phyloP scores from a whole-genome alignment of 2,329 filamentous ascomycete genomes.

The Trichoderma sp. region DNA sequence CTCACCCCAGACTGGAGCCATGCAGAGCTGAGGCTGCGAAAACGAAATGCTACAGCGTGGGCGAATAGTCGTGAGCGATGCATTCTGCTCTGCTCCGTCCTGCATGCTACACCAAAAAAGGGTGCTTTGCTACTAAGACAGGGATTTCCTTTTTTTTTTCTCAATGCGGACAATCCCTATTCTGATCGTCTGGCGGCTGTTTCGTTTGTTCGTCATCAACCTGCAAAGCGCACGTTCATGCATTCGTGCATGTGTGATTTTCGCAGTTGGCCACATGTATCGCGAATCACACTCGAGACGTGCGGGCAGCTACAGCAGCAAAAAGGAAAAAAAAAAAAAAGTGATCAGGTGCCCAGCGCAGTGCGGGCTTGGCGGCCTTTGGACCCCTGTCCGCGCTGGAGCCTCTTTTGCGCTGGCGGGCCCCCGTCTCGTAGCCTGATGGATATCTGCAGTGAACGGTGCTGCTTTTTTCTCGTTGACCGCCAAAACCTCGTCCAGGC shows the following conservation, averaged over 20 bases:
- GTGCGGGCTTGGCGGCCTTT: slow-evolving; percentile 23
- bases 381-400: slow-evolving; percentile 1
- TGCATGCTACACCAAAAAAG: neutral
- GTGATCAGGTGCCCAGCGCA: slow-evolving; percentile 25
- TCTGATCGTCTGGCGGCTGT: neutral
- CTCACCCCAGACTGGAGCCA: neutral
- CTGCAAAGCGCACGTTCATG: neutral
- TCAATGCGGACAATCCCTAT: neutral
- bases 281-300: slow-evolving; percentile 11
- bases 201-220: neutral
- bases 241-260: neutral
- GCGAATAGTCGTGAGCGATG: neutral
- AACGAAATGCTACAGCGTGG: neutral
- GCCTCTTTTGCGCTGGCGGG: slow-evolving; percentile 1
- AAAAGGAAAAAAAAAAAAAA: neutral
- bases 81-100: neutral
- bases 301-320: neutral
- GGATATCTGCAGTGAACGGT: slow-evolving; percentile 8
- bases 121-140: neutral
- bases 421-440: slow-evolving; percentile 21
- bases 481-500: slow-evolving; percentile 23
- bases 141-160: neutral
- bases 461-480: slow-evolving; percentile 4
- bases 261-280: neutral
- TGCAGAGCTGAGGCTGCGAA: slow-evolving; percentile 7